Base-by-base conservation (phyloP, 78 protist species). In the Polysphondylium violaceum region DNA sequence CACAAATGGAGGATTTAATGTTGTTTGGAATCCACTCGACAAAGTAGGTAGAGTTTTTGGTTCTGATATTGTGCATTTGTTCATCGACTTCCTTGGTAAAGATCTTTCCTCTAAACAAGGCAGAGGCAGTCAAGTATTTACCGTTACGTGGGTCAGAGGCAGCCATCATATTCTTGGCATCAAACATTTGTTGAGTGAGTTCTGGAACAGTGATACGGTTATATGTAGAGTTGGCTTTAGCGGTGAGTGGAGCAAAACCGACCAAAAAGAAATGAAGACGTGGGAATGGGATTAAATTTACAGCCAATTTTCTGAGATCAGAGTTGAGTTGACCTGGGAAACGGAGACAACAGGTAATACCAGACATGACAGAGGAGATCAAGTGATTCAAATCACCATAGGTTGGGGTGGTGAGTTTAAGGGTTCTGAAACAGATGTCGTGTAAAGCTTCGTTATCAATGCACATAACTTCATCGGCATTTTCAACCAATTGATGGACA, bases 1-100 rank as follows among this genome's bases (percentile, higher is more conserved):
- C 99, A 92, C 99, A 98, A 47, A 99, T 96, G 47, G 96, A 71
- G 38, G 96, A 94, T 97, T 98, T 99, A 97, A 99, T 88, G 96
- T 98, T 98, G 96, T 98, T 95, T 86, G 99, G 99, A 85, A 98
- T 98, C 99, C 99, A 99, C 89, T 98, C 99, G 44, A 98, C 99
- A 73, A 98, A 99, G 97, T 97, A 96, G 14, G 95, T 33, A 68
- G 87, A 41, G 98, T 97, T 97, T 97, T 98, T 99, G 43, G 75
- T 55, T 94, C 96, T 98, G 47, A 98, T 95, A 78, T 76, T 86
- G 71, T 93, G 92, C 98, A 98, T 97, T 95, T 98, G 99, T 91
- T 98, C 99, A 79, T 98, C 99, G 47, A 98, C 99, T 81, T 98
- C 99, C 94, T 98, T 98, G 95, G 97, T 97, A 76, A 97, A 76